A percentile compares a stretch with the other conserved stretches of the same genome.
phyloP scores from a whole-genome alignment of 1,139 yeast genomes.

The Citeromyces hawaiiensis region DNA sequence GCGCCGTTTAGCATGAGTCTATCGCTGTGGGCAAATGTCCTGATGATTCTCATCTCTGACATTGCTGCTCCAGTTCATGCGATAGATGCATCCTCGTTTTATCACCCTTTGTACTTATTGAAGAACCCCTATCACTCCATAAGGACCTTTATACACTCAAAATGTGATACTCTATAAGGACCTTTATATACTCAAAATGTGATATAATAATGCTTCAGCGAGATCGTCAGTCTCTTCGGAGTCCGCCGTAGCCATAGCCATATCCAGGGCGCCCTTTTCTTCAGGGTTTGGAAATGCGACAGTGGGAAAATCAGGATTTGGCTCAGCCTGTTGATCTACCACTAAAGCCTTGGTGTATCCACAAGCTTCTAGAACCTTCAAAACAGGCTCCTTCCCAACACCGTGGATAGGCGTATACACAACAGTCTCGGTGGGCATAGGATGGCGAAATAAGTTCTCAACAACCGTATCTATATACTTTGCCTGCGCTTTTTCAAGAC shows the following conservation, averaged over 20 bases:
- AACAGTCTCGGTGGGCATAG: conserved; percentile 24
- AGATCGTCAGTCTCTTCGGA: too few species aligned
- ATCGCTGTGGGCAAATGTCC: too few species aligned
- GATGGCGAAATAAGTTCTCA: conserved; percentile 14
- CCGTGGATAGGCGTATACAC: conserved; percentile 96
- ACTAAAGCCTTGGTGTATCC: conserved; percentile 10
- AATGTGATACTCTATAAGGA: too few species aligned
- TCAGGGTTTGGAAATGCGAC: conserved; percentile 93
- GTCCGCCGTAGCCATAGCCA: conserved; percentile 52
- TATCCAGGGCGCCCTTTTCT: conserved; percentile 78
- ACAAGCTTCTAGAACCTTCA: conserved; percentile 8
- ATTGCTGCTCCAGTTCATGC: too few species aligned
- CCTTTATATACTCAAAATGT: too few species aligned
- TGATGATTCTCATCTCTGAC: too few species aligned
- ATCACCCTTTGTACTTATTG: too few species aligned
- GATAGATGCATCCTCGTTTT: too few species aligned
- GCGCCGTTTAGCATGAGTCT: too few species aligned
- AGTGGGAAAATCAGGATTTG: conserved; percentile 80
- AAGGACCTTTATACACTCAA: too few species aligned
- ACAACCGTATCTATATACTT: conserved; percentile 23
- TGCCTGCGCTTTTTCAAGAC: conserved; percentile 15
- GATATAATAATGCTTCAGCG: too few species aligned
- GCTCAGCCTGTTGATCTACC: conserved; percentile 49
- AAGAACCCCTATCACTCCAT: too few species aligned
- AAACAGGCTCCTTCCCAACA: conserved; percentile 53